Conservation (phyloP, 495 filamentous ascomycete genomes). For the Lophiotrema nucula region DNA sequence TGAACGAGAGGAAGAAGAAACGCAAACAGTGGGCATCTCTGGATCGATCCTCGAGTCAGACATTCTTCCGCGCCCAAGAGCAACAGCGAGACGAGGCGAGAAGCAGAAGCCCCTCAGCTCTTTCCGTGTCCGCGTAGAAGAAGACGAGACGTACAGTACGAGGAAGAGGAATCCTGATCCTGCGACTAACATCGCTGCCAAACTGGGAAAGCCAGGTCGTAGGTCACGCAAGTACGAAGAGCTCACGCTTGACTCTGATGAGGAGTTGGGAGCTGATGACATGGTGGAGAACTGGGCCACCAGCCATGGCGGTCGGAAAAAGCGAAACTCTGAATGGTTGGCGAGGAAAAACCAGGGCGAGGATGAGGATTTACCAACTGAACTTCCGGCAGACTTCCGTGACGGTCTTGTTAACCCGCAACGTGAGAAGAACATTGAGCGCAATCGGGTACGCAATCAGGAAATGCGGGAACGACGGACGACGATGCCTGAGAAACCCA, state of each 20-base stretch:
- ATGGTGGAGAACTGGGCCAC: conserved; percentile 14
- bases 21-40: conserved; percentile 2
- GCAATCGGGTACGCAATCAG: neutral
- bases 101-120: conserved; percentile 26
- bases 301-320: neutral
- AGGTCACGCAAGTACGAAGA: conserved; percentile 28
- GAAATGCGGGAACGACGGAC: conserved; percentile 17
- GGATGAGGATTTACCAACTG: conserved; percentile 35
- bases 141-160: conserved; percentile 32
- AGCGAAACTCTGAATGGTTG: conserved; percentile 33
- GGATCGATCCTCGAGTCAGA: conserved; percentile 35
- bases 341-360: conserved; percentile 32
- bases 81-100: neutral
- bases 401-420: conserved; percentile 29
- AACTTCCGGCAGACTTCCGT: conserved; percentile 35
- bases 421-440: conserved; percentile 21
- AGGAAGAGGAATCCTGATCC: conserved; percentile 15
- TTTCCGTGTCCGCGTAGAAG: conserved; percentile 34
- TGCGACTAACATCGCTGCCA: neutral
- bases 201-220: neutral
- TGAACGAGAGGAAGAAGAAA: conserved; percentile 3
- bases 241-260: conserved; percentile 33
- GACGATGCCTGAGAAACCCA: conserved; percentile 24
- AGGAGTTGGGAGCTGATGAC: conserved; percentile 24
- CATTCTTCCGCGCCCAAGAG: conserved; percentile 16